Conservation (phyloP, 1,139 yeast species). For the Barnettozyma hawaiiensis region DNA sequence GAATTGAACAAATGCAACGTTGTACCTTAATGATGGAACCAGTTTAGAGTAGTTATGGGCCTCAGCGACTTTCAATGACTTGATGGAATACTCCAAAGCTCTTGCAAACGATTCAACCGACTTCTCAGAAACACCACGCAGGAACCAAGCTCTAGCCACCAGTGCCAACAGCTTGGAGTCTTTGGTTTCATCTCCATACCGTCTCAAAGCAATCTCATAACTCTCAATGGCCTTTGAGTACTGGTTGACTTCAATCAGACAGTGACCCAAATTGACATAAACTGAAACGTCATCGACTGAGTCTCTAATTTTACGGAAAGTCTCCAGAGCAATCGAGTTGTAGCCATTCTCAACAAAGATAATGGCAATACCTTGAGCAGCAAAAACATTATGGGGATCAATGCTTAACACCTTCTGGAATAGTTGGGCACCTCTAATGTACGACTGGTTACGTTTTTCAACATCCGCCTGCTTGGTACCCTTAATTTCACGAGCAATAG, state of each 20-base stretch:
- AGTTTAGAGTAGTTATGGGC: conserved; percentile 31
- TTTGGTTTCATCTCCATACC: conserved; percentile 53
- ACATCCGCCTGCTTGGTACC: conserved; percentile 45
- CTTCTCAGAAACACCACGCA: conserved; percentile 69
- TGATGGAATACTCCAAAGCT: conserved; percentile 57
- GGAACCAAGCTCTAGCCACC: conserved; percentile 87
- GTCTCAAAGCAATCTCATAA: conserved; percentile 71
- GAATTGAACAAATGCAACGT: conserved; percentile 78
- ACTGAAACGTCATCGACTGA: conserved; percentile 81
- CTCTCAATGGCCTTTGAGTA: conserved; percentile 83
- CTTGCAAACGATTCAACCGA: conserved; percentile 52
- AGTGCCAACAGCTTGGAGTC: conserved; percentile 57
- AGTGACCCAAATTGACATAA: conserved; percentile 84
- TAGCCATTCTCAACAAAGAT: conserved; percentile 86
- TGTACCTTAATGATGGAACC: conserved; percentile 56
- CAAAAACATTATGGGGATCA: conserved; percentile 85
- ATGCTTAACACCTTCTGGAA: conserved; percentile 82
- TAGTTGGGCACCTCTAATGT: conserved; percentile 81
- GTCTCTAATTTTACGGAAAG: conserved; percentile 85
- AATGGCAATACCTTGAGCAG: conserved; percentile 97
- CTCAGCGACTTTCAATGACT: conserved; percentile 44
- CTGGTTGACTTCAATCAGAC: conserved; percentile 75
- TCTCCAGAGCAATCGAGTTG: conserved; percentile 70
- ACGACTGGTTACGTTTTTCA: conserved; percentile 70
- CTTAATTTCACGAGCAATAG: conserved; percentile 75